Evolutionary conservation across 805 yeast species (phyloP).

Genomic region (Barnettozyma salicaria): DNA sequence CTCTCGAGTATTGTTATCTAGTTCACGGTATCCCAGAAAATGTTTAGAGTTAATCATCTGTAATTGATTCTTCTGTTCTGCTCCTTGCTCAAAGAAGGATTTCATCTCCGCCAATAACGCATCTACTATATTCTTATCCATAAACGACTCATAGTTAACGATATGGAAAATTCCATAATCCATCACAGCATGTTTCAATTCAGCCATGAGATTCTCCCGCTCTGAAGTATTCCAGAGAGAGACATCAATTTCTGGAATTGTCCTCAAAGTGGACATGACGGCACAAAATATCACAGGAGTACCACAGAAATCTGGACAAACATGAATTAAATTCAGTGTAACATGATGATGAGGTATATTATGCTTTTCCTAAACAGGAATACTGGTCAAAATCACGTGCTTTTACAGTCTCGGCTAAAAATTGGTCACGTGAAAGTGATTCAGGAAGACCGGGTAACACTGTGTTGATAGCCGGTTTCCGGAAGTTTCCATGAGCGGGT

Average conservation of each 20-base stretch:
- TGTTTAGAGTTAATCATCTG: conserved; percentile 39
- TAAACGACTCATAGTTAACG: conserved; percentile 29
- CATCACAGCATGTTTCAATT: conserved; percentile 33
- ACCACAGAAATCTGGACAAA: too few species aligned
- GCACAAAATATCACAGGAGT: not conserved
- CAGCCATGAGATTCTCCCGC: conserved; percentile 6
- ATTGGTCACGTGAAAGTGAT: not conserved
- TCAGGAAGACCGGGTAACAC: conserved; percentile 1
- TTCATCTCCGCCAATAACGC: conserved; percentile 27
- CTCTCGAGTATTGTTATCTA: conserved; percentile 43
- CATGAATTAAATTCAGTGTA: too few species aligned
- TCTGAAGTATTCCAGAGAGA: conserved; percentile 3
- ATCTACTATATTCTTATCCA: conserved; percentile 23
- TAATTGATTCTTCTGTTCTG: conserved; percentile 28
- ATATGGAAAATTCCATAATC: conserved; percentile 36
- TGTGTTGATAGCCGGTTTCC: conserved; percentile 2
- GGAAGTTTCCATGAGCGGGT: conserved; percentile 1
- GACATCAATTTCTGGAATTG: conserved; percentile 19
- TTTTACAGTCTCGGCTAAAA: not conserved
- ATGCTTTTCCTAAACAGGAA: too few species aligned
- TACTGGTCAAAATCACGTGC: not conserved
- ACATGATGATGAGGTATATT: too few species aligned
- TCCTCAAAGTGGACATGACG: conserved; percentile 1
- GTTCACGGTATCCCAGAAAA: conserved; percentile 39
- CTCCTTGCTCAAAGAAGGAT: conserved; percentile 32